These are phyloP conservation scores for Penicillium fuscoglaucum DNA, from an alignment of 2,329 filamentous ascomycete genomes.

Conservation along the genomic window DNA sequence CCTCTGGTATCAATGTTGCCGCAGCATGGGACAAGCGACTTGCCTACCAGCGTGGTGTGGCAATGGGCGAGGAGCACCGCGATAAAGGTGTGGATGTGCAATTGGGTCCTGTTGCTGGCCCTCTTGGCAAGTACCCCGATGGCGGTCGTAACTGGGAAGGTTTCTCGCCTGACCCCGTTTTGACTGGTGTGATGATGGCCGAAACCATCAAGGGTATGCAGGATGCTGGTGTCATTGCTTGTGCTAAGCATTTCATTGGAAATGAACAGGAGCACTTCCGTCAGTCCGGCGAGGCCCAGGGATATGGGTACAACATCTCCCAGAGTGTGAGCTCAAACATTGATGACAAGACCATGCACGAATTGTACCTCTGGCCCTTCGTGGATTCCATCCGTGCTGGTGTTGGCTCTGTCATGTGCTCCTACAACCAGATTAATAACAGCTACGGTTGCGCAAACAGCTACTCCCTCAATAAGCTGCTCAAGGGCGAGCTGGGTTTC, in stretches of 20 bases:
- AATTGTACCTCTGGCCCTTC: conserved; percentile 67
- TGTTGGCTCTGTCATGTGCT: conserved; percentile 69
- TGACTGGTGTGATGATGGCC: conserved; percentile 70
- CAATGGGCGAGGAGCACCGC: conserved; percentile 73
- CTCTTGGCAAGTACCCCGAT: conserved; percentile 66
- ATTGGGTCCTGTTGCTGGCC: conserved; percentile 75
- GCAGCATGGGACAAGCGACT: conserved; percentile 78
- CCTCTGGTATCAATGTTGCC: conserved; percentile 73
- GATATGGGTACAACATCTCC: conserved; percentile 62
- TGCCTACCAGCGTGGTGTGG: conserved; percentile 66
- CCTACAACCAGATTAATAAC: conserved; percentile 70
- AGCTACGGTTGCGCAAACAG: conserved; percentile 68
- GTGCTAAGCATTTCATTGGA: conserved; percentile 72
- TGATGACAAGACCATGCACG: conserved; percentile 64
- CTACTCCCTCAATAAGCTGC: conserved; percentile 58
- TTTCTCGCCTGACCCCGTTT: conserved; percentile 71
- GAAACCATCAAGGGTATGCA: conserved; percentile 79
- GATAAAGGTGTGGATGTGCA: conserved; percentile 74
- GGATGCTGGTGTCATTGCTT: conserved; percentile 77
- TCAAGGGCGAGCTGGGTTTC: conserved; percentile 76
- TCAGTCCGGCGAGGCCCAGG: conserved; percentile 58
- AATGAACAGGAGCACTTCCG: conserved; percentile 77
- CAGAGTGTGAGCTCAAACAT: conserved; percentile 63
- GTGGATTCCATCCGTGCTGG: conserved; percentile 67
- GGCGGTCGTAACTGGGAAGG: conserved; percentile 69